Base-by-base conservation (phyloP, 768 basidiomycete genomes). In the Erythrobasidium yunnanense region DNA sequence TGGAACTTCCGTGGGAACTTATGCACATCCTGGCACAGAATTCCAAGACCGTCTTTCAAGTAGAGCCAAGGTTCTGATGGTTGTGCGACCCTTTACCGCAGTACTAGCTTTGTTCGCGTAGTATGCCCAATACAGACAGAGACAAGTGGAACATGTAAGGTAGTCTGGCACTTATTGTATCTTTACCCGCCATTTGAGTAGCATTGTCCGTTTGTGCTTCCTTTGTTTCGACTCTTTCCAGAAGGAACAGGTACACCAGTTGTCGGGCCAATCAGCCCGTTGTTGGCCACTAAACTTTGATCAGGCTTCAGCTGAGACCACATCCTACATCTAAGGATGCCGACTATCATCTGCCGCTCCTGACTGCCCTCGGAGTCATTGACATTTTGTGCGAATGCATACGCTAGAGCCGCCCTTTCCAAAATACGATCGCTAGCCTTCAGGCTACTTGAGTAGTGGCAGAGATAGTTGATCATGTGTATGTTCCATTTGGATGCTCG, bases 1-100 rank as follows among this genome's bases (percentile, higher is more conserved):
- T 63, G 49, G 45, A 63, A 63, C 29, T 49, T 63, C 49, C 20
- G 60, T 20, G 60, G 60, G 25, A 63, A 63, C 22, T 34, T 63
- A 38, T 30, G 47, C n/a, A 22, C 46, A 4, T 27, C 45, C 47
- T 63, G 49, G 45, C 60, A 63, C 23, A 46, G 60, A 15, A 49
- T 63, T 11, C 45, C 45, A 2, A 23, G 60, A 3, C 60, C 60
- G 4, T 18, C 56, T 2, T 58, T 58, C 56, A 58, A 58, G 56
- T 42, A 58, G 15, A 30, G 15, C 22, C 13, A 4, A 4, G 18
- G 35, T 17, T 6, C 5, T 45, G 7, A 52, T 23, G 8, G 50
- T 11, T 52, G 11, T n/a, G 11, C n/a, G 38, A 11, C 11, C n/a
- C 38, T 42, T 11, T 11, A 42, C n/a, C n/a, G n/a, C 38, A n/a